Evolutionary conservation across 352 stramenopile species (phyloP), one percentile per base, ranked within the genome.

Genomic region (Phytophthora hybrid): DNA sequence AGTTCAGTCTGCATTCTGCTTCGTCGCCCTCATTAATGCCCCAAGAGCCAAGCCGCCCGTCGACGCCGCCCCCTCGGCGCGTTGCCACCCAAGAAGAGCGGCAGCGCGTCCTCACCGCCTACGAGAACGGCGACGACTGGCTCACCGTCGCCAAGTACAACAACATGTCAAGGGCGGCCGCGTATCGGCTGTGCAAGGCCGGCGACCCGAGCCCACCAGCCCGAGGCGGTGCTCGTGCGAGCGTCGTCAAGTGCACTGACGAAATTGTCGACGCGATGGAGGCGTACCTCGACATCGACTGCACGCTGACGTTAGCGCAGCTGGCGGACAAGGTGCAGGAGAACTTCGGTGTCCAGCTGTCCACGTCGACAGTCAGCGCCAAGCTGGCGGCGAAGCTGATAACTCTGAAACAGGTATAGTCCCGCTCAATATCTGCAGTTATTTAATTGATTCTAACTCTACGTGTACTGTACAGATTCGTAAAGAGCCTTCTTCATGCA

Each of bases 391-490:
- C 7, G 9, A 55, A 55, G 47, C 19, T 34, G 13, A 55, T 29
- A 31, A 55, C 7, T 1, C 18, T 55, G 11, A 55, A 55, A 19
- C 44, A 51, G 44, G 47, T 55, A 55, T 31, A 52, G 19, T 4
- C 18, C 44, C 13, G 14, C 44, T 51, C 3, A 51, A 18, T 2
- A 51, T 7, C 44, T 14, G 18, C 16, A 51, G 4, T 31, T 4
- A 55, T 55, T 55, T 3, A 13, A 31, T 31, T 55, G 19, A 18
- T 55, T 4, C 19, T 55, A 55, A 55, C 47, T 31, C 19, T 55
- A 52, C 47, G 47, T 55, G n/a, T 55, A 31, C 19, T 55, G 19
- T 55, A 11, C 19, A 55, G 19, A 55, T 55, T 55, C 44, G 47
- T 2, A 55, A 55, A 31, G 19, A 55, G 16, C 13, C 52, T n/a